Base-by-base conservation (phyloP, 768 basidiomycete species). In the Leccinum olivaceopallidum region DNA sequence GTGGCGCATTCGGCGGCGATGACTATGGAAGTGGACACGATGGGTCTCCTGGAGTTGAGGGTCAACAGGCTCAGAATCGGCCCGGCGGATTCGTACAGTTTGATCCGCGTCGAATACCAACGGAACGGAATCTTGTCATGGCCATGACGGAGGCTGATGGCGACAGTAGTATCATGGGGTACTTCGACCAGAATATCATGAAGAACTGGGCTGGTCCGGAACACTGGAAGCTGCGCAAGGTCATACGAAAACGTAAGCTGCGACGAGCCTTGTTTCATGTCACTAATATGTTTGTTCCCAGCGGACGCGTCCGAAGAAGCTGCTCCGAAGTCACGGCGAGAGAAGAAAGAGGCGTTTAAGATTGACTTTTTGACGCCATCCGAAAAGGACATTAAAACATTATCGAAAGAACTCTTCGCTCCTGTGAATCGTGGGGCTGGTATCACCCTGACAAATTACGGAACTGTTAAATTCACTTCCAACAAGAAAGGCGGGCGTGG, bases 171-270 rank as follows among this genome's bases (percentile, higher is more conserved):
- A 83, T 89, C 75, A 78, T 89, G 70, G 94, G 95, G 67, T 97
- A 96, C 73, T 97, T 98, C 70, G 95, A 98, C 73, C 83, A 87
- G 67, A 85, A 80, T 62, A 82, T 91, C 68, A 79, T 88, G 67
- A 96, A 92, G 81, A 96, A 96, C 66, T 99, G 97, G 97, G 97
- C 97, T 4, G 97, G 97, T 0, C 95, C 95, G 8, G 94, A 98
- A 74, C 97, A 99, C 71, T 99, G 97, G 96, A 98, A 96, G 72
- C 74, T 98, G 69, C 80, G 90, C 62, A 90, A 87, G 70, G 82
- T 87, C n/a, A 79, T 94, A 56, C 84, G 90, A 61, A 85, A 83
- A 79, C 83, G 94, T 95, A 63, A 75, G 86, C 73, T 13, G 57
- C 49, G 6, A 14, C 53, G 20, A 28, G 28, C n/a, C 53, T 52